Base-by-base conservation (phyloP, 2,329 filamentous ascomycete genomes). In the Aspergillus quadrilineatus region DNA sequence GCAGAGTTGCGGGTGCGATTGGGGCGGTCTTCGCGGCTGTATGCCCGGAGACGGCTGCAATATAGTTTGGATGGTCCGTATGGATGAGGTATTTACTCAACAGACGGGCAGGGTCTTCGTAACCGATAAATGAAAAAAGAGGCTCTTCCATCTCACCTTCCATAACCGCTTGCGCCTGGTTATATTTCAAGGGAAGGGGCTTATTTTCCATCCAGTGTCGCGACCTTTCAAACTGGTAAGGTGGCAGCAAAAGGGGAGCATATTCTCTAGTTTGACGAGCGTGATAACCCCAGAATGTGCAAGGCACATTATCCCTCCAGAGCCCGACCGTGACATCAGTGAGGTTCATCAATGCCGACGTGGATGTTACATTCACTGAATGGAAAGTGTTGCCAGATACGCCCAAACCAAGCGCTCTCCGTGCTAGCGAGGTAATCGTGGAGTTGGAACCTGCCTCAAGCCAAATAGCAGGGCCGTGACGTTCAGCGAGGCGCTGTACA, bases 221-320 rank as follows among this genome's bases (percentile, higher is more conserved):
- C 0, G 62, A 51, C 48, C 74, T 73, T 15, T 78, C 76, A 50
- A 79, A 79, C 45, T 79, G 77, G 46, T 79, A 79, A 0, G 77
- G 75, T 0, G 77, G 77, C 0, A 80, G 65, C 1, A 70, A 32
- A 1, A 76, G 4, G 0, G 57, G 44, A 1, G 43, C 29, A 50
- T 71, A 73, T 6, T 65, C 50, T 3, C 7, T 0, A 0, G 57
- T 67, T 51, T 80, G 74, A 0, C 4, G 44, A 0, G 26, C 12
- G 37, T 72, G 69, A 39, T 75, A 70, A 0, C 66, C 54, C 79
- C 79, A 81, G 59, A 73, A 77, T 0, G 64, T 49, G 0, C 72
- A 61, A 0, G 52, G 37, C 0, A 76, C 4, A 0, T 77, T 74
- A 2, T 62, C 51, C 17, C 72, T 74, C 79, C 79, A 82, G 0